Base-by-base conservation (phyloP, 768 basidiomycete genomes). In the Lentinula raphanica region DNA sequence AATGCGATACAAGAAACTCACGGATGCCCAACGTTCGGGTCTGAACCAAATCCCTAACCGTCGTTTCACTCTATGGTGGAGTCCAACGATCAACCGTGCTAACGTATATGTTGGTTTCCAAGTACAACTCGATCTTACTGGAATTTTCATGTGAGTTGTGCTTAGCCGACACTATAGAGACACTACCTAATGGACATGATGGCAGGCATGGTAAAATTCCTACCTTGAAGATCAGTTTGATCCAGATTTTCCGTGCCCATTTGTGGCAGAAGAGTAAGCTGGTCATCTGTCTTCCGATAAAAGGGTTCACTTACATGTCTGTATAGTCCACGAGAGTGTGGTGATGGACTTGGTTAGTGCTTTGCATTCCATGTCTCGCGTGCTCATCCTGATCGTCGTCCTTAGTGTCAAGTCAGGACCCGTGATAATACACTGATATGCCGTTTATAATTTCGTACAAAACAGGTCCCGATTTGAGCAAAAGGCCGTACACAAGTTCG, bases 21-120 rank as follows among this genome's bases (percentile, higher is more conserved):
- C 97, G 50, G 98, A 98, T 68, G 97, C 97, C 11, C 97, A 99
- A 73, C 90, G 96, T 48, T 97, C 94, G 35, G 97, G 97, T 91
- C 76, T 96, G 44, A 93, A 93, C 69, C 94, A 96, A 70, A 96
- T 98, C 69, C 96, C 96, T 6, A 98, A 98, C 70, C 94, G 96
- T 86, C 92, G 93, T 12, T 98, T 98, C 78, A 98, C 96, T 3
- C 80, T 99, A 9, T 99, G 97, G 97, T 97, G 94, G 94, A 93
- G 91, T 69, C 95, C 95, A 23, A 98, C 96, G 0, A 98, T 98
- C 78, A 98, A 98, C 74, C 92, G 97, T 63, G 96, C 97, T 55
- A 99, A 99, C 69, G 95, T 98, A 69, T 97, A 97, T 67, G 95
- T 98, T 70, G 97, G 97, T 84, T 99, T 99, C 92, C 97, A 98